Evolutionary conservation across 2,329 filamentous ascomycete species (phyloP).

Genomic region (Talaromyces sp.): DNA sequence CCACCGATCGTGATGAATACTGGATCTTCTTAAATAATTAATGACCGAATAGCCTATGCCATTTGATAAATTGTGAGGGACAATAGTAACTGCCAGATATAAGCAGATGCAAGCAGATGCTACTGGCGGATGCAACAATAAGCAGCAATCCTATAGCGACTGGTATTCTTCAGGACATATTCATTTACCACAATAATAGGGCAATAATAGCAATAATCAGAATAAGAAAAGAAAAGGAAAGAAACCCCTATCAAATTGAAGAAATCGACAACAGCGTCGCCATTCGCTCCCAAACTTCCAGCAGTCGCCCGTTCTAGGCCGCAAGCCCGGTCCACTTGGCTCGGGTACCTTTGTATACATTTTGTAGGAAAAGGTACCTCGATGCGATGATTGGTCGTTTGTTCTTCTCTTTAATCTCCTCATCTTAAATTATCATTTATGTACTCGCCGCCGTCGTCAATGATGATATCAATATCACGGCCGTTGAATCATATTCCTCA

Average conservation of each 20-base stretch:
- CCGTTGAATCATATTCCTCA: too few relatives aligned
- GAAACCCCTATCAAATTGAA: background rate
- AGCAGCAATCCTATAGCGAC: background rate
- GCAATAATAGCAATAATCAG: background rate
- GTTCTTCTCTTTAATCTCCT: too few relatives aligned
- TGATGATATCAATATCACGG: too few relatives aligned
- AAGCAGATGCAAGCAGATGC: background rate
- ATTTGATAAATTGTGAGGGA: background rate
- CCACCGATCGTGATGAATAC: background rate
- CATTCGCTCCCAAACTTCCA: background rate
- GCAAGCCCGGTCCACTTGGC: background rate
- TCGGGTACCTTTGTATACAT: background rate
- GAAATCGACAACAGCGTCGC: background rate
- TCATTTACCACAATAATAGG: background rate
- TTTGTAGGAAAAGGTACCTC: background rate
- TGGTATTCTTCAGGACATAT: background rate
- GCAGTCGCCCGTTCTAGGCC: background rate
- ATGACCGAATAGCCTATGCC: background rate
- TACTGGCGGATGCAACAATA: background rate
- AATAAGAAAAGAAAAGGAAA: background rate
- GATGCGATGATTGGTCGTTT: background rate
- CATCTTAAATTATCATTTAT: too few relatives aligned
- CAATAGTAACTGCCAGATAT: background rate
- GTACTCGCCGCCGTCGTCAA: too few relatives aligned
- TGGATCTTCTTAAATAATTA: too few relatives aligned